These are phyloP conservation scores for Coprinopsis cinerea DNA, from an alignment of 768 basidiomycete species.

Conservation along the genomic window DNA sequence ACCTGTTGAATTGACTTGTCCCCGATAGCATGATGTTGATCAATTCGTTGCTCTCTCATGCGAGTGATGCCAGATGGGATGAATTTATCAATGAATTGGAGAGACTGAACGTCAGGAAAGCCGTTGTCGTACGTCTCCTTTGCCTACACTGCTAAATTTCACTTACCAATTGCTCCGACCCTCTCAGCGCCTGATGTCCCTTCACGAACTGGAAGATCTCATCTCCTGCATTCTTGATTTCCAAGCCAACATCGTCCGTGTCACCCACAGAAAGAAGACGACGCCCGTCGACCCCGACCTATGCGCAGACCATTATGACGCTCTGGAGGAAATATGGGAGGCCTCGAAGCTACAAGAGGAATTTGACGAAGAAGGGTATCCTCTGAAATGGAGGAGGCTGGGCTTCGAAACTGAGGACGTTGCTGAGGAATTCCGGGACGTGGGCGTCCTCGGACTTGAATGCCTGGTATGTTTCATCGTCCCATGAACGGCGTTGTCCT, in stretches of 20 bases:
- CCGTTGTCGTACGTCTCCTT: conserved; percentile 65
- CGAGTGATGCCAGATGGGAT: conserved; percentile 72
- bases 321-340: conserved; percentile 66
- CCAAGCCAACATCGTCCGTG: conserved; percentile 77
- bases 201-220: conserved; percentile 75
- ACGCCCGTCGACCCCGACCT: conserved; percentile 66
- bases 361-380: conserved; percentile 39
- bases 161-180: conserved; percentile 5
- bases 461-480: conserved; percentile 53
- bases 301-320: conserved; percentile 50
- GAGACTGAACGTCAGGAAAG: conserved; percentile 69
- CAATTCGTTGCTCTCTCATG: conserved; percentile 77
- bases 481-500: neutral
- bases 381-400: conserved; percentile 68
- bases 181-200: conserved; percentile 71
- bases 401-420: conserved; percentile 77
- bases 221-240: conserved; percentile 83
- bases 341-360: conserved; percentile 52
- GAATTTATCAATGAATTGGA: conserved; percentile 74
- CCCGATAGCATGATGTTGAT: conserved; percentile 76
- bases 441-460: conserved; percentile 77
- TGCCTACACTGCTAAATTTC: neutral
- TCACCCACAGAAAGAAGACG: conserved; percentile 76
- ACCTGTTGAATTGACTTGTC: neutral
- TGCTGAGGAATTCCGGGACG: conserved; percentile 67